Percentiles rank a stretch among this genome's conserved stretches.
Conservation (phyloP, 129 eudicot species). For the Flaveria trinervia region DNA sequence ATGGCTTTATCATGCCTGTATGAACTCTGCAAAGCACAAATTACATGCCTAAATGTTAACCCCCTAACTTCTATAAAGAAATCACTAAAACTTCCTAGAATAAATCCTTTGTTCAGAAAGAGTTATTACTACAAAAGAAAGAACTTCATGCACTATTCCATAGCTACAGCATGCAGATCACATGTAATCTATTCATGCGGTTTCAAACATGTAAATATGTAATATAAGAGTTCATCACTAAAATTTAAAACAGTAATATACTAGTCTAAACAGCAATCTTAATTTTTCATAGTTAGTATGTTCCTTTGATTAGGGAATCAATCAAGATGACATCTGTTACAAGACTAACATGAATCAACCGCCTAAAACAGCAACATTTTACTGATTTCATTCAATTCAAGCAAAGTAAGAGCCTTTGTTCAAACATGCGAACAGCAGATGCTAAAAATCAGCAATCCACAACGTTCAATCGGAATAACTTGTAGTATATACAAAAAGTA, state of each 20-base stretch:
- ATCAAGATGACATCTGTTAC: constrained; percentile 7
- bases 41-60: neutral
- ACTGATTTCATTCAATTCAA: neutral
- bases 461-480: neutral
- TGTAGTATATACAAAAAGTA: no score
- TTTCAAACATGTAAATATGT: neutral
- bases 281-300: neutral
- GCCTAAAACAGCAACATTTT: neutral
- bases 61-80: neutral
- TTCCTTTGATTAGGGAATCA: constrained; percentile 1
- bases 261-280: neutral
- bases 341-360: neutral
- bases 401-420: neutral
- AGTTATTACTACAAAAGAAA: neutral
- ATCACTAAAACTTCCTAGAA: neutral
- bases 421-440: neutral
- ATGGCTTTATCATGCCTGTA: constrained; percentile 32
- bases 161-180: neutral
- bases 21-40: constrained; percentile 33
- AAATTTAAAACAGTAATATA: neutral
- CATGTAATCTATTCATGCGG: neutral
- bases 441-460: constrained; percentile 13
- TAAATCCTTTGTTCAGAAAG: neutral
- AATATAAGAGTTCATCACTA: neutral
- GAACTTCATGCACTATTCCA: neutral